Percentiles rank a stretch among this genome's conserved stretches.
phyloP scores from a whole-genome alignment of 2,329 filamentous ascomycete genomes.

The Neofusicoccum ribis region DNA sequence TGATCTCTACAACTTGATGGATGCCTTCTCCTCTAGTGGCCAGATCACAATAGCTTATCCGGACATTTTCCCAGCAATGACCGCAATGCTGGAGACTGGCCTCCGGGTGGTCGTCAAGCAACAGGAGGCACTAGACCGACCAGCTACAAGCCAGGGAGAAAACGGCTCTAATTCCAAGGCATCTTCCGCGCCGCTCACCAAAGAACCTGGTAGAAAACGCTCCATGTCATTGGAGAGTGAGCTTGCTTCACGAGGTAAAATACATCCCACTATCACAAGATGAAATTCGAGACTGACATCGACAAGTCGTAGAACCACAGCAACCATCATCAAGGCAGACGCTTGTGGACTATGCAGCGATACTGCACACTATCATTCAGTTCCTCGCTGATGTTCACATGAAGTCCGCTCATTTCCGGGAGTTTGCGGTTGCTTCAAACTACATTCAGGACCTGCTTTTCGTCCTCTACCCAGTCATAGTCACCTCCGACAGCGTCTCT shows the following conservation, averaged over 20 bases:
- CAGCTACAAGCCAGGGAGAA: constrained; percentile 6
- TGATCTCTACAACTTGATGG: constrained; percentile 71
- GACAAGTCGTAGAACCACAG: neutral
- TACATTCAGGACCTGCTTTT: constrained; percentile 79
- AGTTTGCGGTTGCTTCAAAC: constrained; percentile 76
- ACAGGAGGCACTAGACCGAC: constrained; percentile 10
- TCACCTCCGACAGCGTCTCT: constrained; percentile 79
- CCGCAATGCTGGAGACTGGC: constrained; percentile 83
- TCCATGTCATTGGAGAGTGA: constrained; percentile 69
- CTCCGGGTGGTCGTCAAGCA: constrained; percentile 63
- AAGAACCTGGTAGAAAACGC: constrained; percentile 49
- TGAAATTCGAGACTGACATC: neutral
- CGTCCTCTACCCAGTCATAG: constrained; percentile 82
- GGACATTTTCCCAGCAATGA: constrained; percentile 77
- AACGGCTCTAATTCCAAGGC: constrained; percentile 32
- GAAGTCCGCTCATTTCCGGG: constrained; percentile 75
- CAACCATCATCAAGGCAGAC: constrained; percentile 19
- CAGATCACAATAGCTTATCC: constrained; percentile 69
- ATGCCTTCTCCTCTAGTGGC: constrained; percentile 62
- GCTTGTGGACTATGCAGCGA: constrained; percentile 59
- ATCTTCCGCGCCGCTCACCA: neutral
- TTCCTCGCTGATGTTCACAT: constrained; percentile 78
- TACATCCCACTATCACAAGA: no score
- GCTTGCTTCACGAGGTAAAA: constrained; percentile 40
- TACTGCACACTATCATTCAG: constrained; percentile 74